Conservation (phyloP, 2,329 filamentous ascomycete species). For the Arthrobotrys entomopaga region DNA sequence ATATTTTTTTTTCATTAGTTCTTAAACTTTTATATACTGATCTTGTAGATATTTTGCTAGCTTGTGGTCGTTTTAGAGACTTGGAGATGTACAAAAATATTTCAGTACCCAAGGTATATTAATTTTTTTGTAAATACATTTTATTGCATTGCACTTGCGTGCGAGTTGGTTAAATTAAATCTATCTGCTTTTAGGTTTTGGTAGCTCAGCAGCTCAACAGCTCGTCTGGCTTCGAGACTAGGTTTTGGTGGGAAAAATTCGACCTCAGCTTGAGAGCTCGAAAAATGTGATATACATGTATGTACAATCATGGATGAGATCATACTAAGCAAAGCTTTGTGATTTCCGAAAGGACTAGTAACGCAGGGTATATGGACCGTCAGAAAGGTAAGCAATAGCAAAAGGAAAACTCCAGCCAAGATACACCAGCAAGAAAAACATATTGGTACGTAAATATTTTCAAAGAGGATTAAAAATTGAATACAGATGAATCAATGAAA, state of each 20-base stretch:
- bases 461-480: background rate
- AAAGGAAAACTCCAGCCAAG: slow-evolving; percentile 5
- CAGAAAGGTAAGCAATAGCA: background rate
- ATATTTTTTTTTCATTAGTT: too few relatives aligned
- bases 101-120: background rate
- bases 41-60: too few relatives aligned
- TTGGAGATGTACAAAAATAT: too few relatives aligned
- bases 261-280: background rate
- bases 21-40: too few relatives aligned
- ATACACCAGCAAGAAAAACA: background rate
- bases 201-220: too few relatives aligned
- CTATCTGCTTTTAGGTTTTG: slow-evolving; percentile 1
- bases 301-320: background rate
- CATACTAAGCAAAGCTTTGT: background rate
- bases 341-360: background rate
- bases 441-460: background rate
- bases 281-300: background rate
- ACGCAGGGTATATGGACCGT: slow-evolving; percentile 16
- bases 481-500: background rate
- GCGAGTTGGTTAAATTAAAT: slow-evolving; percentile 4
- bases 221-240: too few relatives aligned
- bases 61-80: too few relatives aligned
- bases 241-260: too few relatives aligned
- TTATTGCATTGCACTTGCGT: slow-evolving; percentile 17
- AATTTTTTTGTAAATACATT: slow-evolving; percentile 1